Base-by-base conservation (phyloP, 164 flowering plant genomes). In the Aristolochia californica region DNA sequence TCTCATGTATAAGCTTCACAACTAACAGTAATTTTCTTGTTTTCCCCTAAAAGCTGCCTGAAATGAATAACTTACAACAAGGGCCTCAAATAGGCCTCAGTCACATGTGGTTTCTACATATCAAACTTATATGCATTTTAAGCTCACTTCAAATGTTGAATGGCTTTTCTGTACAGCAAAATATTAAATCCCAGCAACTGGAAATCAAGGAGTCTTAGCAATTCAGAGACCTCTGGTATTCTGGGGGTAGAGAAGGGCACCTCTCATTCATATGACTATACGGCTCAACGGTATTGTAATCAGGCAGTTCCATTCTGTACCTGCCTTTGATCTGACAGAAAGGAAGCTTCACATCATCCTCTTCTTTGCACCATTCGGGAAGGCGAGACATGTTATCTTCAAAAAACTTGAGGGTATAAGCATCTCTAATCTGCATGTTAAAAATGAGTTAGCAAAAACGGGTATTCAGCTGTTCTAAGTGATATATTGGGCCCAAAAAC, bases 301-400 rank as follows among this genome's bases (percentile, higher is more conserved):
- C 93, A 14, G 97, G 97, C 30, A 94, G 70, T 62, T 90, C 93
- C 99, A 94, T 94, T 59, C 88, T 65, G 64, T 90, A 94, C 64
- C 83, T 80, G 27, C 99, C 99, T 56, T 45, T 59, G 23, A 94
- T 90, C 76, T 94, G 97, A 72, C 99, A 94, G 64, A 67, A 94
- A 0, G 95, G 95, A 24, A 87, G 88, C 82, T 85, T 73, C 58
- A 81, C 84, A 45, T 68, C 54, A 56, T 85, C 99, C 16, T 62
- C 80, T 53, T 77, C 78, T 54, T 87, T 84, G 83, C 99, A 94
- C 99, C 99, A 94, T 60, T 80, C 76, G 22, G 99, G 99, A 56
- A 89, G 70, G 58, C 87, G 93, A 69, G 83, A 84, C 45, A 79
- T 62, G 57, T 94, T 67, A 40, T 73, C 74, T 65, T 94, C 96